phyloP scores from a whole-genome alignment of 768 basidiomycete genomes.

The Hericium erinaceus region DNA sequence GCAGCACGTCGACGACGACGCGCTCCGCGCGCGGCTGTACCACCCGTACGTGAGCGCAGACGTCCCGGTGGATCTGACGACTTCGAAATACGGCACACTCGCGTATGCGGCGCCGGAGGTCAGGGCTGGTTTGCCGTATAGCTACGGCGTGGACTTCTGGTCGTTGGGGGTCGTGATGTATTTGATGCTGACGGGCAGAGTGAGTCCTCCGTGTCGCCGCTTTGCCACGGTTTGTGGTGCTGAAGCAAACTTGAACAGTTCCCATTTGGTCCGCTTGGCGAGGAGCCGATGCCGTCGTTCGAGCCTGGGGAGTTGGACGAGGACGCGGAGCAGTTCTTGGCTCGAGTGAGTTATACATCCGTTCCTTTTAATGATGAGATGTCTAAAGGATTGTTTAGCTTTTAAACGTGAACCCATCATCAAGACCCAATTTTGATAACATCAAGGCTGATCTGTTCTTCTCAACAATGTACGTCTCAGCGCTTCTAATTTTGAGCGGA shows the following conservation, averaged over 20 bases:
- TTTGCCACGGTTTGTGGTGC: neutral
- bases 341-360: neutral
- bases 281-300: constrained; percentile 1
- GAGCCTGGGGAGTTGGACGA: constrained; percentile 11
- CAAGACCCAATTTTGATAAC: constrained; percentile 6
- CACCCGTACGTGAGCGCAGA: constrained; percentile 3
- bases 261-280: constrained; percentile 12
- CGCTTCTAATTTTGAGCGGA: neutral
- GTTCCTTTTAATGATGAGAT: neutral
- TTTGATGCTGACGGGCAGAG: constrained; percentile 14
- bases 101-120: constrained; percentile 14
- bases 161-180: constrained; percentile 12
- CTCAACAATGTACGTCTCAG: neutral
- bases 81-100: constrained; percentile 8
- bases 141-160: constrained; percentile 15
- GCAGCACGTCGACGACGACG: constrained; percentile 8
- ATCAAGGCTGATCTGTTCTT: constrained; percentile 13
- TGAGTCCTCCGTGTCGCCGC: neutral
- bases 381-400: neutral
- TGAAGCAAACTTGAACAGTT: constrained; percentile 1
- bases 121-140: constrained; percentile 8
- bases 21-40: constrained; percentile 1
- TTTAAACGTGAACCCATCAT: constrained; percentile 3
- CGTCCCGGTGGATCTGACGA: constrained; percentile 1
- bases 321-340: constrained; percentile 6